These are phyloP conservation scores for Oenanthe javanica DNA, from an alignment of 140 eudicot species.

Conservation along the genomic window DNA sequence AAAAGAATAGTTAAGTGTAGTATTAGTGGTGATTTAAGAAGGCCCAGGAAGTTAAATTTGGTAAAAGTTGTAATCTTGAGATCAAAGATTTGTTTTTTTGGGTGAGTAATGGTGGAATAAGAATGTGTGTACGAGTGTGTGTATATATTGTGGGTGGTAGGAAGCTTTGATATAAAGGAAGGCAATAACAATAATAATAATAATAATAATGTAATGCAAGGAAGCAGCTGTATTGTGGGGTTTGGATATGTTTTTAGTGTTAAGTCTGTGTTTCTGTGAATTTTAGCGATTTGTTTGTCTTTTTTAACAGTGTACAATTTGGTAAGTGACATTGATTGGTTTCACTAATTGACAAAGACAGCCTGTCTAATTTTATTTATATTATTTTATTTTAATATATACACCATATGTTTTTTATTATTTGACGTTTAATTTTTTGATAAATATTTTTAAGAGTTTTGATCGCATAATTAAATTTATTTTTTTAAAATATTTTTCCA, in stretches of 20 bases:
- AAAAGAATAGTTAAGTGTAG: background rate
- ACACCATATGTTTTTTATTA: too few species aligned
- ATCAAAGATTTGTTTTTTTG: background rate
- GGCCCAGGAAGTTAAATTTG: background rate
- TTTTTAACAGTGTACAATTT: background rate
- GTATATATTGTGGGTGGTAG: background rate
- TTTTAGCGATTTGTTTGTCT: background rate
- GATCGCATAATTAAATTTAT: too few species aligned
- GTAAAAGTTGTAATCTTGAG: background rate
- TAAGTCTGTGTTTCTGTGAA: background rate
- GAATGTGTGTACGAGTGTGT: background rate
- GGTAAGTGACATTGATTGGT: conserved; percentile 1
- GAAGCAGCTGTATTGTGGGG: background rate
- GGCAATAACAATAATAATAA: background rate
- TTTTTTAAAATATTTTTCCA: too few species aligned
- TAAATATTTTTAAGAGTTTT: too few species aligned
- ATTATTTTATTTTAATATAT: background rate
- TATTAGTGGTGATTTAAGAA: background rate
- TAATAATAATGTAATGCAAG: background rate
- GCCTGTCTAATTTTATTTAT: background rate
- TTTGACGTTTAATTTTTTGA: too few species aligned
- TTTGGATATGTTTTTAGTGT: background rate
- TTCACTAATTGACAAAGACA: background rate
- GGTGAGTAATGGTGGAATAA: background rate
- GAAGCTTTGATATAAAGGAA: background rate